Conservation (phyloP, 2,329 filamentous ascomycete genomes). For the Epichloe typhina region DNA sequence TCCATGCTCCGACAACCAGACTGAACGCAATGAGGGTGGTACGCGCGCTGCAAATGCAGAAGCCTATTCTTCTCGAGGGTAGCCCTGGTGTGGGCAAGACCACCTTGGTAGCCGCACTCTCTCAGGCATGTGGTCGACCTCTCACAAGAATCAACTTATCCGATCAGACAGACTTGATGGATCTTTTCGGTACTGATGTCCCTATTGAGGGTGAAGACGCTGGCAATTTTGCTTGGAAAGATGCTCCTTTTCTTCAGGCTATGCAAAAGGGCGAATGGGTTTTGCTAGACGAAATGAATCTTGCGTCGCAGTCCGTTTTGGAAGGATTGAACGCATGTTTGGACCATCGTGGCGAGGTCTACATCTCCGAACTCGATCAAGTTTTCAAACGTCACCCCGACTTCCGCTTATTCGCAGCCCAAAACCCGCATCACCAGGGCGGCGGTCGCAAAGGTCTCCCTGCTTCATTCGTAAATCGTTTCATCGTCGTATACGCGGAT, state of each 20-base stretch:
- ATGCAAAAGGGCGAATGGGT: conserved; percentile 98
- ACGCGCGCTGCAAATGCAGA: conserved; percentile 74
- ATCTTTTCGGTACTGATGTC: conserved; percentile 92
- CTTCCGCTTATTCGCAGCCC: conserved; percentile 91
- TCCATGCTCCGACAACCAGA: conserved; percentile 80
- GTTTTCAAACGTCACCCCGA: conserved; percentile 80
- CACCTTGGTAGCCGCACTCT: conserved; percentile 75
- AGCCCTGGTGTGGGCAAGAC: conserved; percentile 98
- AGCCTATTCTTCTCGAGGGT: conserved; percentile 88
- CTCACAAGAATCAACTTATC: conserved; percentile 93
- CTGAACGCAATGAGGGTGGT: conserved; percentile 84
- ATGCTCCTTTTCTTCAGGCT: conserved; percentile 86
- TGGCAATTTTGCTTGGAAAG: conserved; percentile 87
- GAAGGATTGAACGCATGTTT: conserved; percentile 94
- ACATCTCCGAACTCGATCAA: conserved; percentile 88
- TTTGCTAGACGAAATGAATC: conserved; percentile 93
- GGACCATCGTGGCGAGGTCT: conserved; percentile 91
- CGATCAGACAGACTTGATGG: conserved; percentile 95
- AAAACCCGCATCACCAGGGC: conserved; percentile 95
- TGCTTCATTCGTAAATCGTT: conserved; percentile 93
- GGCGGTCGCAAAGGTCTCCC: conserved; percentile 90
- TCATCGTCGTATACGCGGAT: conserved; percentile 95
- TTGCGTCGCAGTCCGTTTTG: conserved; percentile 90
- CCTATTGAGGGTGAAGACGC: conserved; percentile 86
- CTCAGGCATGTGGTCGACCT: conserved; percentile 64